phyloP scores from a whole-genome alignment of 768 basidiomycete species.

The Auriscalpium microsporum region DNA sequence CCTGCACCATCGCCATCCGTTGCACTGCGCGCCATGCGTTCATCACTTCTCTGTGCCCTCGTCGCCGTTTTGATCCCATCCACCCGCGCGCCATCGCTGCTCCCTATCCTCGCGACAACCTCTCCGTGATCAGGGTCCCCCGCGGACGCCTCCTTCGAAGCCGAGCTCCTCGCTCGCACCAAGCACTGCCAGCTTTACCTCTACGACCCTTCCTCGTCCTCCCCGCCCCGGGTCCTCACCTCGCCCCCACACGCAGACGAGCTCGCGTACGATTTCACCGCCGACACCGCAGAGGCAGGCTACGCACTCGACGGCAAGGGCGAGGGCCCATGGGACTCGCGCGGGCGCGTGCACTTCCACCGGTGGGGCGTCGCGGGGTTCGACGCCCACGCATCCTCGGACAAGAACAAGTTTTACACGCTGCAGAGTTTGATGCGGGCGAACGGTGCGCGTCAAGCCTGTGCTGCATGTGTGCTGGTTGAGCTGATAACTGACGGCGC shows the following conservation, averaged over 20 bases:
- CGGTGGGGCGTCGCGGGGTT: conserved; percentile 31
- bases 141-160: conserved; percentile 58
- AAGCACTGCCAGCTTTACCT: conserved; percentile 50
- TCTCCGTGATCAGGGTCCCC: conserved; percentile 32
- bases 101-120: neutral
- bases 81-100: neutral
- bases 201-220: conserved; percentile 34
- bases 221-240: conserved; percentile 10
- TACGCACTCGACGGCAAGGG: conserved; percentile 18
- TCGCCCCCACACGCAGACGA: conserved; percentile 5
- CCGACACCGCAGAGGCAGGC: neutral
- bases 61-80: neutral
- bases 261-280: conserved; percentile 14
- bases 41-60: no score
- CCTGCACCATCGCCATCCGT: no score
- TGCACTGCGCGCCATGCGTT: no score
- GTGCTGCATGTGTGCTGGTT: neutral
- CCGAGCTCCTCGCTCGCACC: conserved; percentile 40
- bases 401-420: conserved; percentile 34
- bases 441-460: conserved; percentile 26
- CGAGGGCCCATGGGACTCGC: conserved; percentile 23
- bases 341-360: conserved; percentile 33
- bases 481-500: neutral
- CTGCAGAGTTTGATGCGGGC: conserved; percentile 35
- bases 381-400: conserved; percentile 26